A percentile compares a stretch with the other conserved stretches of the same genome.
Evolutionary conservation across 306 rosid species (phyloP).

Genomic region (Dalbergia oliveri): DNA sequence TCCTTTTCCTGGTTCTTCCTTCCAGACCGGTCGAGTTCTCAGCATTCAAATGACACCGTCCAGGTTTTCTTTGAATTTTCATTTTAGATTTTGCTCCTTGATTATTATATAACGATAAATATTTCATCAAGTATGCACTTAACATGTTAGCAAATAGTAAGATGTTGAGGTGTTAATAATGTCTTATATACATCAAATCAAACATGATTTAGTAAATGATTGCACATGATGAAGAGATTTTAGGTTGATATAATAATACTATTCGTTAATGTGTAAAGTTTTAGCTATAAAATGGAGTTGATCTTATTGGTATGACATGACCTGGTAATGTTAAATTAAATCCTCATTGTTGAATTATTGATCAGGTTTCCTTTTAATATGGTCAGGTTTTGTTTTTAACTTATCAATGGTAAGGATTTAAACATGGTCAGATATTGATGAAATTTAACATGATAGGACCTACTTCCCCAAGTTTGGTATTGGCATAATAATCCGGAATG

Average conservation of each 20-base stretch:
- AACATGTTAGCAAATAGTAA: background rate
- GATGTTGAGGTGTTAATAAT: background rate
- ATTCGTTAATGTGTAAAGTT: too few relatives aligned
- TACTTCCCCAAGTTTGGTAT: background rate
- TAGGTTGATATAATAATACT: background rate
- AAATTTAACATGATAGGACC: too few relatives aligned
- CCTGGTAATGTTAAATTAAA: too few relatives aligned
- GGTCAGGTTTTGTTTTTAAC: too few relatives aligned
- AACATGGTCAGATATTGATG: too few relatives aligned
- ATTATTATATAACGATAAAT: background rate
- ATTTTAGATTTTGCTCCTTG: background rate
- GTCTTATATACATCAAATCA: background rate
- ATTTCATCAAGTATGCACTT: background rate
- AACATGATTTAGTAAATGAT: background rate
- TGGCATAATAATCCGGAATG: background rate
- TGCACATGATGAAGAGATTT: slow-evolving; percentile 1
- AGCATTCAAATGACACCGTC: slow-evolving; percentile 86
- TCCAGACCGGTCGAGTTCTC: slow-evolving; percentile 78
- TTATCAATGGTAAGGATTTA: too few relatives aligned
- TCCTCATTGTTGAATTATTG: too few relatives aligned
- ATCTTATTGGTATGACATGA: background rate
- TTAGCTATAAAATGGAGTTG: slow-evolving; percentile 22
- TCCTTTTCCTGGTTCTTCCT: slow-evolving; percentile 74
- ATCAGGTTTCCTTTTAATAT: too few relatives aligned
- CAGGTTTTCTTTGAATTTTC: slow-evolving; percentile 58